A percentile compares a stretch with the other conserved stretches of the same genome.
phyloP scores from a whole-genome alignment of 441 rosid species.

The Populus hybrid region DNA sequence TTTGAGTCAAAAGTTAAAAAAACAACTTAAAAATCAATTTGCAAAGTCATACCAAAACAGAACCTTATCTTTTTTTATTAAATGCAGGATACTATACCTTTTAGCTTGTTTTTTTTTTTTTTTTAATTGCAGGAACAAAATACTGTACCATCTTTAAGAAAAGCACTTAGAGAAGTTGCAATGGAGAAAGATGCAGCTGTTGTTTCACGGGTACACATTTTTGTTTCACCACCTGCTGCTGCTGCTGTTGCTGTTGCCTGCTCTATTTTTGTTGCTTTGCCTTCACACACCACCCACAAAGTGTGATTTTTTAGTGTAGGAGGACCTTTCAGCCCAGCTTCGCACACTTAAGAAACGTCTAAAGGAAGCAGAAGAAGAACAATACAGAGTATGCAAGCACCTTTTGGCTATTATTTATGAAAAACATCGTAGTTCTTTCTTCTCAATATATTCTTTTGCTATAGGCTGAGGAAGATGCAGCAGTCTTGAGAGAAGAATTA shows the following conservation, averaged over 20 bases:
- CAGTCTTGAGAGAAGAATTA: constrained; percentile 73
- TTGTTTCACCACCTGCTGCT: constrained; percentile 1
- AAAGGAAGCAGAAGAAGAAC: constrained; percentile 97
- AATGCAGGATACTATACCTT: too few species aligned
- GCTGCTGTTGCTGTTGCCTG: background rate
- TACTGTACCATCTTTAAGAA: constrained; percentile 89
- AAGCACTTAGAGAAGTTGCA: constrained; percentile 90
- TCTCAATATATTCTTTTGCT: constrained; percentile 16
- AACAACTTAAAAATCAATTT: too few species aligned
- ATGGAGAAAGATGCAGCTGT: constrained; percentile 99
- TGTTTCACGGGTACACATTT: constrained; percentile 64
- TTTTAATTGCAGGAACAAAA: constrained; percentile 59
- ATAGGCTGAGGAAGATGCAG: constrained; percentile 99
- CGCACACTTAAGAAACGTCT: constrained; percentile 80
- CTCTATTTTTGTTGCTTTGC: constrained; percentile 7
- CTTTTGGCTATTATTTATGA: constrained; percentile 18
- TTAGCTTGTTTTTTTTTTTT: background rate
- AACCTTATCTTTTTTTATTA: too few species aligned
- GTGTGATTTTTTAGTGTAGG: constrained; percentile 53
- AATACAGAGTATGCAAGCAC: constrained; percentile 55
- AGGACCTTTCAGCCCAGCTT: constrained; percentile 93
- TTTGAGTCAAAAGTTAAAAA: too few species aligned
- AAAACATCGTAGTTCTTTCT: constrained; percentile 8
- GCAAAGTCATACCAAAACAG: too few species aligned
- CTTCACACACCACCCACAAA: constrained; percentile 18